These are phyloP conservation scores for Fusarium sp. DNA, from an alignment of 2,329 filamentous ascomycete genomes.

Conservation along the genomic window DNA sequence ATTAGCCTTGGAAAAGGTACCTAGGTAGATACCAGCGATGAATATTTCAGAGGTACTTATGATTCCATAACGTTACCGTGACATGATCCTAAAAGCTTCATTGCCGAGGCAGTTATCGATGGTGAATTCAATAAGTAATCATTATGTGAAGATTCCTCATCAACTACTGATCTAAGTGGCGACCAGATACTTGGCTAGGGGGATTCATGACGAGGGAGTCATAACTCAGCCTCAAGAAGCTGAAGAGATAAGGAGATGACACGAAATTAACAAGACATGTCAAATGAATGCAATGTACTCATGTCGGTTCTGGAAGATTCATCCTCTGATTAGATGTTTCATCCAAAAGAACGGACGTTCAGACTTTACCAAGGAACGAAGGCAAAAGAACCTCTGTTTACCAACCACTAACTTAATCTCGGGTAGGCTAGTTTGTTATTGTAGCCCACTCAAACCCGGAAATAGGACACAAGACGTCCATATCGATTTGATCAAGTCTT, in stretches of 20 bases:
- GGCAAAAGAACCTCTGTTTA: constrained; percentile 22
- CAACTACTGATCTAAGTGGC: constrained; percentile 13
- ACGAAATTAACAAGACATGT: constrained; percentile 6
- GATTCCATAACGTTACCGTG: constrained; percentile 13
- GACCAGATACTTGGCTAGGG: constrained; percentile 9
- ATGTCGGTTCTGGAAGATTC: constrained; percentile 16
- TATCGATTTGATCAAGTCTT: neutral
- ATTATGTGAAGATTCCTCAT: constrained; percentile 31
- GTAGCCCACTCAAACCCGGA: constrained; percentile 32
- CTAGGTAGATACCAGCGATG: neutral
- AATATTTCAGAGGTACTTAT: neutral
- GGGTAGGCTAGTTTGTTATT: constrained; percentile 12
- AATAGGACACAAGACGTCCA: constrained; percentile 8
- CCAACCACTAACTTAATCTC: constrained; percentile 31
- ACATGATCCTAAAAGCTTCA: neutral
- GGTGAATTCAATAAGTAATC: constrained; percentile 25
- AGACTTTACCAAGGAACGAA: constrained; percentile 1
- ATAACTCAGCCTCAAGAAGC: constrained; percentile 12
- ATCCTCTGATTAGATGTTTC: constrained; percentile 5
- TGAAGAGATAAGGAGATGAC: neutral
- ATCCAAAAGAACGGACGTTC: neutral
- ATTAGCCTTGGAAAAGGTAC: neutral
- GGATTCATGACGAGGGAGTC: neutral
- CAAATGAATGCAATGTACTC: constrained; percentile 4
- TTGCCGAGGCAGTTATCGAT: constrained; percentile 8